These are phyloP conservation scores for Diaporthe amygdali DNA, from an alignment of 2,329 filamentous ascomycete species.

Conservation along the genomic window DNA sequence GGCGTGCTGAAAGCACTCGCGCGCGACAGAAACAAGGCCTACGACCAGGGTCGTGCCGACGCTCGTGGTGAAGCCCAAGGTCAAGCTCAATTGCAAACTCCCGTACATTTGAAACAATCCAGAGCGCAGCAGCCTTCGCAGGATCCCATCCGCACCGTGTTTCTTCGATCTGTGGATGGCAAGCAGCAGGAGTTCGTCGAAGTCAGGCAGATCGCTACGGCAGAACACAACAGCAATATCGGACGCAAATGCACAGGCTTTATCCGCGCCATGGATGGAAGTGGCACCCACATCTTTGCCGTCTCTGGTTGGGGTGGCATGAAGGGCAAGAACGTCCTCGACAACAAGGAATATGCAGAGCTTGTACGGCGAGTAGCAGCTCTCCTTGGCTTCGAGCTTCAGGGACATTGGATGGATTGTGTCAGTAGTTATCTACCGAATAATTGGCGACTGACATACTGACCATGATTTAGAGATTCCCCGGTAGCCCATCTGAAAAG, in stretches of 20 bases:
- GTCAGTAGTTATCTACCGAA: neutral
- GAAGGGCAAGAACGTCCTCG: neutral
- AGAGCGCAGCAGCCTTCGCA: neutral
- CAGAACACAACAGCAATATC: neutral
- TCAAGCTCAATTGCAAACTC: neutral
- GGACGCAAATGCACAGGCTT: neutral
- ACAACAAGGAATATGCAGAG: neutral
- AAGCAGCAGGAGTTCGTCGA: neutral
- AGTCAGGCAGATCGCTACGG: neutral
- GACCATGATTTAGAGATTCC: neutral
- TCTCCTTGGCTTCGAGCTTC: neutral
- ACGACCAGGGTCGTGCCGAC: neutral
- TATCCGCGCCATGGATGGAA: neutral
- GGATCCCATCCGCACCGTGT: neutral
- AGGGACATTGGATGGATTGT: neutral
- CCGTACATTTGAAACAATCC: neutral
- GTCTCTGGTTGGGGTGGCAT: slow-evolving; percentile 8
- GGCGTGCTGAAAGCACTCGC: neutral
- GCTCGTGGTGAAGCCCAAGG: neutral
- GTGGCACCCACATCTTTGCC: neutral
- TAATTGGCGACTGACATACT: fast-evolving
- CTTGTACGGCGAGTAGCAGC: neutral
- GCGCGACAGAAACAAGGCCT: neutral
- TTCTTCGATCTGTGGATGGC: neutral
- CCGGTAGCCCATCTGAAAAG: neutral